Percentiles rank a stretch among this genome's conserved stretches.
Conservation (phyloP, 2,329 filamentous ascomycete genomes). For the Neofusicoccum kwambonambiense region DNA sequence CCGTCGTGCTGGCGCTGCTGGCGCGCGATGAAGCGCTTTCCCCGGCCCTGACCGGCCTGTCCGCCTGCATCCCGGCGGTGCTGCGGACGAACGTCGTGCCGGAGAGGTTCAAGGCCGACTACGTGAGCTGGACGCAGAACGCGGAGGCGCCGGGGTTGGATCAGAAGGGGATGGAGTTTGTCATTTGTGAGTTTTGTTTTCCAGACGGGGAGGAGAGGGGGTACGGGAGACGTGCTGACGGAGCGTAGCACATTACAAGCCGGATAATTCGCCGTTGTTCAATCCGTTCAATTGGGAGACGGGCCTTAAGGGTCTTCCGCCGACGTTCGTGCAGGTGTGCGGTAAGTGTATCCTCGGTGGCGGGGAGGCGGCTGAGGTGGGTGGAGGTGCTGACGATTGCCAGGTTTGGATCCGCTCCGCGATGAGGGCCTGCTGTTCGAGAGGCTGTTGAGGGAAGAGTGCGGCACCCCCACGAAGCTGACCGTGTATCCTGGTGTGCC, state of each 20-base stretch:
- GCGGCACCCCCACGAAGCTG: conserved; percentile 44
- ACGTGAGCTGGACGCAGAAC: conserved; percentile 22
- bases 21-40: conserved; percentile 22
- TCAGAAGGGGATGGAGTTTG: conserved; percentile 12
- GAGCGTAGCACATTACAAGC: conserved; percentile 29
- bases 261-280: conserved; percentile 29
- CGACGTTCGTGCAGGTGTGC: conserved; percentile 51
- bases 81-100: conserved; percentile 29
- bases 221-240: not conserved
- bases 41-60: conserved; percentile 23
- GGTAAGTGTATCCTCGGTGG: conserved; percentile 29
- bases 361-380: too few relatives aligned
- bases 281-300: conserved; percentile 25
- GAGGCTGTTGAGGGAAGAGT: conserved; percentile 44
- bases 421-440: conserved; percentile 57
- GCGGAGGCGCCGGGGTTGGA: conserved; percentile 23
- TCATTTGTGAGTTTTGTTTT: not conserved
- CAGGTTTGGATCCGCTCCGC: conserved; percentile 46
- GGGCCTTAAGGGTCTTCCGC: conserved; percentile 37
- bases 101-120: conserved; percentile 23
- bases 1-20: conserved; percentile 22
- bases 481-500: conserved; percentile 45
- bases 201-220: too few relatives aligned
- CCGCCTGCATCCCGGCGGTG: conserved; percentile 19
- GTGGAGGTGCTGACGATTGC: not conserved